phyloP scores from a whole-genome alignment of 305 asterid genomes.

The Fraxinus nigra region DNA sequence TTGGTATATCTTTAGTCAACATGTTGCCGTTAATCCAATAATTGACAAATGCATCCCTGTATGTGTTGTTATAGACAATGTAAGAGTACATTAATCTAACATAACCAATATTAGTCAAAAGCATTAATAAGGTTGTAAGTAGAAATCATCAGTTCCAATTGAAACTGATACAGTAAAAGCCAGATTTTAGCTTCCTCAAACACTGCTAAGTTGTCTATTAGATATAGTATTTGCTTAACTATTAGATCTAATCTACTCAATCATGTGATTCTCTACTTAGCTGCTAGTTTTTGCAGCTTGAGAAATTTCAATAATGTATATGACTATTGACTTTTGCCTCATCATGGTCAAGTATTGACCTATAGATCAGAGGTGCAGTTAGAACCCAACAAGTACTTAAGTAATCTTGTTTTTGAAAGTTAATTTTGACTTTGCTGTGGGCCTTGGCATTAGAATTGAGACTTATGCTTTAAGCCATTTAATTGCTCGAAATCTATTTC shows the following conservation, averaged over 20 bases:
- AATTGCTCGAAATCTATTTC: background rate
- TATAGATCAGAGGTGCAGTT: background rate
- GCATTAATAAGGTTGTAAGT: slow-evolving; percentile 11
- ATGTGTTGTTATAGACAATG: slow-evolving; percentile 23
- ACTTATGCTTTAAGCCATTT: background rate
- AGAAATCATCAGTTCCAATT: slow-evolving; percentile 16
- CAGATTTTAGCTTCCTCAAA: background rate
- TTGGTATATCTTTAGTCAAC: slow-evolving; percentile 75
- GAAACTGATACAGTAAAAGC: slow-evolving; percentile 4
- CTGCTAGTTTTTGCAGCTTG: background rate
- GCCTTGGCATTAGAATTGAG: background rate
- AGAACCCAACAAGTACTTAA: background rate
- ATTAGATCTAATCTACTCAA: background rate
- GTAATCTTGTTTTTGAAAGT: background rate
- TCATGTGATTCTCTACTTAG: background rate
- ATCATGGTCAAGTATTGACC: background rate
- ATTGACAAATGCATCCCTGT: slow-evolving; percentile 85
- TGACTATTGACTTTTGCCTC: background rate
- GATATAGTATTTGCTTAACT: background rate
- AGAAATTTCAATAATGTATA: background rate
- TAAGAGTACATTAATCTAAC: slow-evolving; percentile 24
- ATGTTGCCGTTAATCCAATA: slow-evolving; percentile 79
- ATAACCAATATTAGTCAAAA: slow-evolving; percentile 9
- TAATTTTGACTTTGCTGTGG: background rate
- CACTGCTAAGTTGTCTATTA: slow-evolving; percentile 5